These are phyloP conservation scores for Lichtheimia hyalospora DNA, from an alignment of 371 early-diverging fungal species.

Conservation along the genomic window DNA sequence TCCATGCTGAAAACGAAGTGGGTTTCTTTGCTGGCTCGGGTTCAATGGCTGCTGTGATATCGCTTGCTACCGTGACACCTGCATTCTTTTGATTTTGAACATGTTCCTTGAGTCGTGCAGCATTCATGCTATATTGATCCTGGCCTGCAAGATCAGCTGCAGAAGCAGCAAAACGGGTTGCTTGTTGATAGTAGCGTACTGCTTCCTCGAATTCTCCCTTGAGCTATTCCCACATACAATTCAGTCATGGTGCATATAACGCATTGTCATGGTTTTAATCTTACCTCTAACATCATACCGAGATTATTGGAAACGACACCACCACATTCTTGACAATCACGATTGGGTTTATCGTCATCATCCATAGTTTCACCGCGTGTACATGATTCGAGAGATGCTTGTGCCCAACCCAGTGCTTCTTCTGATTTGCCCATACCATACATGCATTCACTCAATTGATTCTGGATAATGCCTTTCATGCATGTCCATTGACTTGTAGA, in stretches of 20 bases:
- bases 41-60: constrained; percentile 3
- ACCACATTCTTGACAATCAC: constrained; percentile 54
- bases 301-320: constrained; percentile 50
- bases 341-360: constrained; percentile 1
- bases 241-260: not conserved
- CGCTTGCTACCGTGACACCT: constrained; percentile 2
- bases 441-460: constrained; percentile 49
- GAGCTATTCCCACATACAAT: constrained; percentile 7
- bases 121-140: constrained; percentile 27
- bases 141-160: constrained; percentile 28
- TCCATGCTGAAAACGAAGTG: constrained; percentile 2
- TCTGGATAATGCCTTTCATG: constrained; percentile 45
- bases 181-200: constrained; percentile 39
- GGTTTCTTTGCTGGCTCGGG: constrained; percentile 10
- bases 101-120: constrained; percentile 29
- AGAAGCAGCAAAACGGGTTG: constrained; percentile 29
- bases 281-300: constrained; percentile 46
- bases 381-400: constrained; percentile 42
- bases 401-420: constrained; percentile 57
- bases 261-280: not conserved
- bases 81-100: constrained; percentile 13
- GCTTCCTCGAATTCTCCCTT: constrained; percentile 43
- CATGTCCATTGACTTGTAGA: constrained; percentile 19
- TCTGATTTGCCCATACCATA: constrained; percentile 45
- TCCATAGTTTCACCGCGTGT: constrained; percentile 6